Conservation (phyloP, 306 rosid genomes). For the Canavalia ensiformis region DNA sequence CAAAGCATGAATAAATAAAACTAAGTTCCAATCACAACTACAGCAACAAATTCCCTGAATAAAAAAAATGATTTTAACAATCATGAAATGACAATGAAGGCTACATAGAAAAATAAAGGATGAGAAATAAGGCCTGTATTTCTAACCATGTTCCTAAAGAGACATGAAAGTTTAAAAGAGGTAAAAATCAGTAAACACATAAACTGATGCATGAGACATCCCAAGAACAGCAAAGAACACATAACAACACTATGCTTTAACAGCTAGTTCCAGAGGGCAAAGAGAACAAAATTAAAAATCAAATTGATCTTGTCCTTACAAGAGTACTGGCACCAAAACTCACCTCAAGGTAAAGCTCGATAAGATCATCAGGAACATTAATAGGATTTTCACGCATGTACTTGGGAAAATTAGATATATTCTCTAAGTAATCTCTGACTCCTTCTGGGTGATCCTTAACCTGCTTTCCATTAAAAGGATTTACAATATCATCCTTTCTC, state of each 20-base stretch:
- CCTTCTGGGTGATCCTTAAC: constrained; percentile 66
- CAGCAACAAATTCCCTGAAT: constrained; percentile 26
- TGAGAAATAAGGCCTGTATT: constrained; percentile 35
- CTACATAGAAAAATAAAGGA: not conserved
- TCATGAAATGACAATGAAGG: constrained; percentile 21
- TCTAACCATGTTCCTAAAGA: constrained; percentile 28
- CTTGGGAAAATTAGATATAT: constrained; percentile 80
- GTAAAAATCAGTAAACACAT: constrained; percentile 22
- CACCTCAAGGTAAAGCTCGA: constrained; percentile 97
- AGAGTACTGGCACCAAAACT: constrained; percentile 44
- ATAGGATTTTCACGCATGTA: constrained; percentile 77
- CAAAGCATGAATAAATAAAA: constrained; percentile 34
- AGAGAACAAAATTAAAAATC: constrained; percentile 8
- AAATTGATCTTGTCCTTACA: constrained; percentile 30
- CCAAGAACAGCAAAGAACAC: constrained; percentile 36
- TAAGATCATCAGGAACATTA: constrained; percentile 82
- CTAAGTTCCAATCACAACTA: constrained; percentile 17
- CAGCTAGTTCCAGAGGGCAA: constrained; percentile 18
- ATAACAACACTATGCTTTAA: constrained; percentile 25
- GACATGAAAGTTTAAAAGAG: constrained; percentile 30
- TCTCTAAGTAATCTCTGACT: constrained; percentile 74
- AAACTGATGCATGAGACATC: constrained; percentile 12
- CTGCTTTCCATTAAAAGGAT: constrained; percentile 51
- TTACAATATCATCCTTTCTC: constrained; percentile 58
- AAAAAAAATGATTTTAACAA: not conserved